Conservation (phyloP, 208 protist genomes). For the Trypanosoma brucei region DNA sequence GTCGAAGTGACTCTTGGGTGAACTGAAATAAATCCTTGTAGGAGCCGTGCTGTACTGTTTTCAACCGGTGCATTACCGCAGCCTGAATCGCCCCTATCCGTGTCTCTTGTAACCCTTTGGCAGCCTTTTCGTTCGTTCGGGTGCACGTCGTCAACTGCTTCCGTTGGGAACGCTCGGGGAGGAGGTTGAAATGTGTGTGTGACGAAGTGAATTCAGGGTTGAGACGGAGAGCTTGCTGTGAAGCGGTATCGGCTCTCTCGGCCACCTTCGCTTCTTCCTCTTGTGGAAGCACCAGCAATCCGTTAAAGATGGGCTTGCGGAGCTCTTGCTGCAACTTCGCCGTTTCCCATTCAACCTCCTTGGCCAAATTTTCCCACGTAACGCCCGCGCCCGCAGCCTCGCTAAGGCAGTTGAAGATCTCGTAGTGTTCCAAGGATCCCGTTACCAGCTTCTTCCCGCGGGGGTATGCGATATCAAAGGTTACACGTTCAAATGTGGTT, state of each 20-base stretch:
- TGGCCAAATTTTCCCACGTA: slow-evolving; percentile 4
- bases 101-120: slow-evolving; percentile 12
- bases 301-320: slow-evolving; percentile 9
- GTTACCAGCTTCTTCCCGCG: slow-evolving; percentile 6
- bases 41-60: slow-evolving; percentile 22
- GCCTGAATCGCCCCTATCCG: slow-evolving; percentile 20
- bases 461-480: slow-evolving; percentile 17
- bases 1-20: slow-evolving; percentile 26
- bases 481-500: slow-evolving; percentile 12
- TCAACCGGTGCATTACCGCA: slow-evolving; percentile 42
- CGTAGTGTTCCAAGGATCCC: slow-evolving; percentile 12
- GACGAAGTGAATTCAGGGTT: background rate
- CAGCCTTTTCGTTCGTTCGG: slow-evolving; percentile 8
- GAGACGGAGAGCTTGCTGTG: background rate
- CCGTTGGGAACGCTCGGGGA: background rate
- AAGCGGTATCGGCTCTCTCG: background rate
- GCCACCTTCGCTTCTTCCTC: slow-evolving; percentile 22
- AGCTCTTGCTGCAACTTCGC: slow-evolving; percentile 10
- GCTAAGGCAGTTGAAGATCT: slow-evolving; percentile 4
- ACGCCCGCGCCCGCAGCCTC: background rate
- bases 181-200: background rate
- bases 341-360: background rate
- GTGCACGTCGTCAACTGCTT: slow-evolving; percentile 1
- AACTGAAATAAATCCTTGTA: slow-evolving; percentile 36
- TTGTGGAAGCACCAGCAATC: slow-evolving; percentile 1